Evolutionary conservation across 257 asterid species (phyloP).

Genomic region (Gentiana dahurica): DNA sequence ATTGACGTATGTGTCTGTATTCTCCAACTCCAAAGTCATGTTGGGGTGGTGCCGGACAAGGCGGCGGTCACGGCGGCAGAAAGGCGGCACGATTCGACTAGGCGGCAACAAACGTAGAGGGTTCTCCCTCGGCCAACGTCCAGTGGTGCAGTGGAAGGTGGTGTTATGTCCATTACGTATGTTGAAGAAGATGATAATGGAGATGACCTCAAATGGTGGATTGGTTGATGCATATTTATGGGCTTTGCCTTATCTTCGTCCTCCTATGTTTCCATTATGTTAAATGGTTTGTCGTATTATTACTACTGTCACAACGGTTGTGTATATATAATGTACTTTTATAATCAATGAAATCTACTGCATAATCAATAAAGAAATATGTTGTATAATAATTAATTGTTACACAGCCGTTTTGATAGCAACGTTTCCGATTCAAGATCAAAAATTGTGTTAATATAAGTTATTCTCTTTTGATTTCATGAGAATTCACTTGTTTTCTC

Average conservation of each 20-base stretch:
- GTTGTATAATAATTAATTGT: too few species aligned
- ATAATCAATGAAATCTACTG: too few species aligned
- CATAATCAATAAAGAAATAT: too few species aligned
- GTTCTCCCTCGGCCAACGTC: slow-evolving; percentile 35
- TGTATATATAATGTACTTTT: too few species aligned
- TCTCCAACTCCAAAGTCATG: slow-evolving; percentile 36
- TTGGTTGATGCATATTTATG: slow-evolving; percentile 43
- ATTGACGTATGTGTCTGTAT: slow-evolving; percentile 17
- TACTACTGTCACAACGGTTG: too few species aligned
- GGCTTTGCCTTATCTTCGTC: slow-evolving; percentile 52
- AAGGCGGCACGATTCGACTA: slow-evolving; percentile 36
- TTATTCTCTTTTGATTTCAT: too few species aligned
- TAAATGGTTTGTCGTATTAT: slow-evolving; percentile 7
- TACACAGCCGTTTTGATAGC: too few species aligned
- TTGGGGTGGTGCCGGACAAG: slow-evolving; percentile 29
- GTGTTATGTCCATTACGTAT: slow-evolving; percentile 32
- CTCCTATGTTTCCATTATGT: slow-evolving; percentile 46
- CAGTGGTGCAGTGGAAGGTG: slow-evolving; percentile 45
- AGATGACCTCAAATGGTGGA: slow-evolving; percentile 33
- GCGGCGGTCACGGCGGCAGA: slow-evolving; percentile 30
- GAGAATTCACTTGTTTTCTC: too few species aligned
- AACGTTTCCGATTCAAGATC: too few species aligned
- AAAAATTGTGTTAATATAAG: too few species aligned
- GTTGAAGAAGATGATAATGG: slow-evolving; percentile 35
- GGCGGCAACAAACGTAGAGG: slow-evolving; percentile 53